phyloP scores from a whole-genome alignment of 768 basidiomycete species.

The Neoboletus magnificus region DNA sequence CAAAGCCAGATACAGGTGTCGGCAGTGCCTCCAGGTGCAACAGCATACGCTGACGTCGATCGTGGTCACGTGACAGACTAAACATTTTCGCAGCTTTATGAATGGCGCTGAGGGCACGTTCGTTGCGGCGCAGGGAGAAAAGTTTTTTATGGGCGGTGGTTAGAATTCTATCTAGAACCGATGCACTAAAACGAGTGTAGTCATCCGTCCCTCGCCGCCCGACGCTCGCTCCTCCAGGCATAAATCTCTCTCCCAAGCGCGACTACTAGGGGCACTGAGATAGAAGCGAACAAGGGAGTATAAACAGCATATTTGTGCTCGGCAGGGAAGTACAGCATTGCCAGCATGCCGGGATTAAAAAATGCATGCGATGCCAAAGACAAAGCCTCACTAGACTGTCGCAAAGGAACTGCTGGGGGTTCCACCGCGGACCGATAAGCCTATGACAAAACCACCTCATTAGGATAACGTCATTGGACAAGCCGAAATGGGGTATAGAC shows the following conservation, averaged over 20 bases:
- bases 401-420: conserved; percentile 40
- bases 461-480: not conserved
- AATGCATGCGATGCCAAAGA: conserved; percentile 80
- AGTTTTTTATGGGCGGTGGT: conserved; percentile 5
- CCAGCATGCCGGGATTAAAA: conserved; percentile 96
- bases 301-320: conserved; percentile 99
- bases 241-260: conserved; percentile 70
- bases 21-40: not conserved
- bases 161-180: conserved; percentile 7
- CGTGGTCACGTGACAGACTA: conserved; percentile 26
- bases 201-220: conserved; percentile 13
- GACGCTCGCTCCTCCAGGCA: conserved; percentile 47
- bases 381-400: conserved; percentile 59
- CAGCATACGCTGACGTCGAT: conserved; percentile 14
- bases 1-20: not conserved
- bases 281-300: conserved; percentile 89
- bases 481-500: conserved; percentile 39
- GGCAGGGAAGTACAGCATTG: conserved; percentile 92
- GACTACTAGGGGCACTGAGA: conserved; percentile 77
- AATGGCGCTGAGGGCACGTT: conserved; percentile 14
- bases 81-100: not conserved
- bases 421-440: conserved; percentile 19
- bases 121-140: conserved; percentile 9
- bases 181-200: not conserved
- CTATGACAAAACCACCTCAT: conserved; percentile 16